Conservation (phyloP, 306 rosid species). For the Inga leiocalycina region DNA sequence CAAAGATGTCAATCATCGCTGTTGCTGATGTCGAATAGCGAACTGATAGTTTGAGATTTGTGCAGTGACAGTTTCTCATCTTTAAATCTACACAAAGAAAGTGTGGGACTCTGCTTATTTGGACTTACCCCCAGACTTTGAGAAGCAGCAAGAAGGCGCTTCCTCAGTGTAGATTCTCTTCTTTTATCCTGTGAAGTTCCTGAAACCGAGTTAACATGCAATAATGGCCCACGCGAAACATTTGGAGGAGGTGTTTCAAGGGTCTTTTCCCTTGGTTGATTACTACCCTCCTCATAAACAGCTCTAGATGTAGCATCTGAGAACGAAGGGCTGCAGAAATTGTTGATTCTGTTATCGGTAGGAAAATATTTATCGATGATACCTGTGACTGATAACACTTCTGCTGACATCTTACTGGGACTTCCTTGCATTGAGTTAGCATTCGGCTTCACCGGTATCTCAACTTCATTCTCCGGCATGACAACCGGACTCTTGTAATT, state of each 20-base stretch:
- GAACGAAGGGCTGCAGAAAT: slow-evolving; percentile 41
- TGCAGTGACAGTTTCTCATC: slow-evolving; percentile 36
- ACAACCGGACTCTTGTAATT: slow-evolving; percentile 14
- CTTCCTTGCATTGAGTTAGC: slow-evolving; percentile 42
- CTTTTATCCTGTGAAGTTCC: slow-evolving; percentile 23
- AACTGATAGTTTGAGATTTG: slow-evolving; percentile 40
- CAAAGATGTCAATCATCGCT: slow-evolving; percentile 46
- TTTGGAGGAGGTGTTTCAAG: slow-evolving; percentile 44
- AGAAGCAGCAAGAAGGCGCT: slow-evolving; percentile 58
- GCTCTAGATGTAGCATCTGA: slow-evolving; percentile 49
- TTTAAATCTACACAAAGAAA: slow-evolving; percentile 44
- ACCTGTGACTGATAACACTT: slow-evolving; percentile 64
- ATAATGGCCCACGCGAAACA: slow-evolving; percentile 29
- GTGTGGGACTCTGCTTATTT: slow-evolving; percentile 40
- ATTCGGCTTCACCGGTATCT: slow-evolving; percentile 29
- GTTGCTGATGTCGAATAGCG: slow-evolving; percentile 57
- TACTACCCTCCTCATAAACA: slow-evolving; percentile 37
- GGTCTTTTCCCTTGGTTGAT: slow-evolving; percentile 29
- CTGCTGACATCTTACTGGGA: slow-evolving; percentile 53
- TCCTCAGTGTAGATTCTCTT: slow-evolving; percentile 43
- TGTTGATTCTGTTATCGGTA: slow-evolving; percentile 37
- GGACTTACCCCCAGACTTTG: slow-evolving; percentile 54
- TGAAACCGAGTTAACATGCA: slow-evolving; percentile 34
- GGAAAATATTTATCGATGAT: slow-evolving; percentile 64
- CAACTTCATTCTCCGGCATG: slow-evolving; percentile 39